phyloP scores from a whole-genome alignment of 129 eudicot species.

The Saussurea involucrata region DNA sequence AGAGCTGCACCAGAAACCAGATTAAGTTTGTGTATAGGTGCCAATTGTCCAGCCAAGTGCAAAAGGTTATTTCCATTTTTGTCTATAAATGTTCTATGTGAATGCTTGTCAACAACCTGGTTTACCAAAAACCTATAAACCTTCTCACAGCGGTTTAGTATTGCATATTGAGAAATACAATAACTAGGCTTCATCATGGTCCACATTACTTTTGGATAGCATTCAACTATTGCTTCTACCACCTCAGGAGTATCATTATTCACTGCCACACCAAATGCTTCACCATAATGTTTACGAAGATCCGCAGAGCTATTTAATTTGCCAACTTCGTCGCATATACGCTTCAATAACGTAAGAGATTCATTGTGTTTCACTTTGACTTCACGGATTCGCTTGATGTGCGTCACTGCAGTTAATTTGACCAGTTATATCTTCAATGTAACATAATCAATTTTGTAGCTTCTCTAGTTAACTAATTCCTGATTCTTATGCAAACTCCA shows the following conservation, averaged over 20 bases:
- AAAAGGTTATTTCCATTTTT: background rate
- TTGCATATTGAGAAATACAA: background rate
- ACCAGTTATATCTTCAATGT: too few species aligned
- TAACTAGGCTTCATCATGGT: background rate
- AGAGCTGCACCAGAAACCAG: conserved; percentile 16
- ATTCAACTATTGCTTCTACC: conserved; percentile 15
- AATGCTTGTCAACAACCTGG: background rate
- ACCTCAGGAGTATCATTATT: conserved; percentile 4
- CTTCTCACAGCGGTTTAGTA: conserved; percentile 7
- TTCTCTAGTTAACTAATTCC: too few species aligned
- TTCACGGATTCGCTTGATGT: background rate
- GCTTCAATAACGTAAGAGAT: background rate
- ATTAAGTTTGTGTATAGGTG: conserved; percentile 10
- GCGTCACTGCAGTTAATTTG: background rate
- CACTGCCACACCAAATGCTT: conserved; percentile 1
- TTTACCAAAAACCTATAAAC: conserved; percentile 5
- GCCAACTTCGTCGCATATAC: background rate
- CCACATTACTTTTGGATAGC: conserved; percentile 11
- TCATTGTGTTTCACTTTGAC: background rate
- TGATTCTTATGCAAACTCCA: too few species aligned
- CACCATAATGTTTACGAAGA: background rate
- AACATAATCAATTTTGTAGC: too few species aligned
- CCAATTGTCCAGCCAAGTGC: conserved; percentile 18
- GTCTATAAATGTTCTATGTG: background rate
- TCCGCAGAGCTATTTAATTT: too few species aligned